These are phyloP conservation scores for Diaporthe citrichinensis DNA, from an alignment of 2,329 filamentous ascomycete genomes.

Conservation along the genomic window DNA sequence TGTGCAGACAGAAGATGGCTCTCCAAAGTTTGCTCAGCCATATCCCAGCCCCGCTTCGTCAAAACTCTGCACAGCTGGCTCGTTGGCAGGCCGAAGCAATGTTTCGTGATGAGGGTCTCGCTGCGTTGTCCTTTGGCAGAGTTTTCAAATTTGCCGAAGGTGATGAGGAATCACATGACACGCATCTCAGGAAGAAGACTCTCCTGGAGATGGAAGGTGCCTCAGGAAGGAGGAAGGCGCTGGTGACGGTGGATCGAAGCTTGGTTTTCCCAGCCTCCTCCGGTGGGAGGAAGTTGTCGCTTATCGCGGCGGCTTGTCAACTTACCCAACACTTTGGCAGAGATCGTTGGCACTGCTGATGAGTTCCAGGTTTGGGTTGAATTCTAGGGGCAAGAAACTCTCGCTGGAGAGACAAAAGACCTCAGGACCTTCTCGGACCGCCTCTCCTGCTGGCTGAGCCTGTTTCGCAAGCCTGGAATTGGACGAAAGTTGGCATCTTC, in stretches of 20 bases:
- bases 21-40: not conserved
- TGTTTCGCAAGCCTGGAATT: not conserved
- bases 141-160: no score
- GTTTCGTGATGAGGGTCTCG: no score
- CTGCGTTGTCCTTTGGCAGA: not conserved
- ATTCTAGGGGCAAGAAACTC: not conserved
- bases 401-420: no score
- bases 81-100: not conserved
- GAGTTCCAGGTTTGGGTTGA: not conserved
- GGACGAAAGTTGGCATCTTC: not conserved
- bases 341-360: not conserved
- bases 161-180: no score
- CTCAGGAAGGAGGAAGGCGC: not conserved
- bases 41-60: no score
- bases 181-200: no score
- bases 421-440: no score
- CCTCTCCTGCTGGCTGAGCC: not conserved
- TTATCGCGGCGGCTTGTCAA: not conserved
- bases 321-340: not conserved
- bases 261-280: no score
- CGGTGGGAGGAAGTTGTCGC: no score
- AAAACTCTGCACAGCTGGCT: fast-evolving
- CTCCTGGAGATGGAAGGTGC: not conserved
- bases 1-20: not conserved
- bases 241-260: not conserved